Evolutionary conservation across 768 basidiomycete species (phyloP).

Genomic region (Serpula lacrymans): DNA sequence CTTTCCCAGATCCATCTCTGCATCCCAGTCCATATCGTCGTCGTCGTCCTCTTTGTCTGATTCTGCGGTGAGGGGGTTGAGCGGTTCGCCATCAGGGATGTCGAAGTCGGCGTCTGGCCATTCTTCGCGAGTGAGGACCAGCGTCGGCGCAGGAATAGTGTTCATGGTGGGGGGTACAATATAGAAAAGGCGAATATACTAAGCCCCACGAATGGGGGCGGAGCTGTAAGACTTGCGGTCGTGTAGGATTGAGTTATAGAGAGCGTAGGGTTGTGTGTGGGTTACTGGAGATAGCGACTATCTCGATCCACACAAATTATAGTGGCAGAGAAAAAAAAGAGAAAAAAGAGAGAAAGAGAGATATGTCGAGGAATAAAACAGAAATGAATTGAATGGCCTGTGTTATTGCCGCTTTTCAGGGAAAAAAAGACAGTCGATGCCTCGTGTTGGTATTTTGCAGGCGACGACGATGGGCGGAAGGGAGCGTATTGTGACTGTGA

Average conservation of each 20-base stretch:
- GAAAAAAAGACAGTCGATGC: too few species aligned
- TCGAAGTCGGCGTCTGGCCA: slow-evolving; percentile 90
- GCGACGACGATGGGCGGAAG: slow-evolving; percentile 1
- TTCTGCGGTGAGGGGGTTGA: slow-evolving; percentile 55
- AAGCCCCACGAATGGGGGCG: slow-evolving; percentile 18
- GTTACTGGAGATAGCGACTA: slow-evolving; percentile 1
- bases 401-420: too few species aligned
- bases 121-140: slow-evolving; percentile 60
- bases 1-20: slow-evolving; percentile 66
- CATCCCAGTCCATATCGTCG: slow-evolving; percentile 74
- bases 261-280: slow-evolving; percentile 6
- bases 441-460: slow-evolving; percentile 28
- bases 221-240: slow-evolving; percentile 14
- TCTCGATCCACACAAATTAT: too few species aligned
- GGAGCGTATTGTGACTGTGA: slow-evolving; percentile 10
- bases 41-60: slow-evolving; percentile 64
- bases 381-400: too few species aligned
- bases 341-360: too few species aligned
- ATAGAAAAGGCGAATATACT: slow-evolving; percentile 16
- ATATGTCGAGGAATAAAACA: too few species aligned
- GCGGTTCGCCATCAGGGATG: slow-evolving; percentile 68
- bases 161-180: slow-evolving; percentile 42
- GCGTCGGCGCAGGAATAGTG: slow-evolving; percentile 56
- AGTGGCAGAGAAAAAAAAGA: too few species aligned
- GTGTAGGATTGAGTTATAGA: slow-evolving; percentile 4